Evolutionary conservation across 140 eudicot species (phyloP), one percentile per base, ranked within the genome.

Genomic region (Ambrosia hybrid): DNA sequence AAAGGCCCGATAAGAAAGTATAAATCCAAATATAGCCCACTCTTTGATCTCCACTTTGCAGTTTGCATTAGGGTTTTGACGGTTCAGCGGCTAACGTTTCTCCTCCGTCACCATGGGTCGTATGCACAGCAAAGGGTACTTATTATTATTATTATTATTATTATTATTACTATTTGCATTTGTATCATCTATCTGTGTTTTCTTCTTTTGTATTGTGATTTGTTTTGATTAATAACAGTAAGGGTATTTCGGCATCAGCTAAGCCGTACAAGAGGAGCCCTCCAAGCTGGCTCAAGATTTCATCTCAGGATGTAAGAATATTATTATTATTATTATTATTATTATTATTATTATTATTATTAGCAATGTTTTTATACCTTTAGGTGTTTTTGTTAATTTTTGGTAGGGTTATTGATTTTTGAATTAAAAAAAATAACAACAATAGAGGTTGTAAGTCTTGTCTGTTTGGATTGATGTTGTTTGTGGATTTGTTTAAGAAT

Each of bases 191-290:
- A n/a, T 7, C 1, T 46, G 12, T 46, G 3, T 39, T 39, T 21
- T 41, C 4, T 41, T 3, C 7, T 4, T 41, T 4, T 41, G 46
- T 41, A 6, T 41, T n/a, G n/a, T n/a, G n/a, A n/a, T n/a, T n/a
- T n/a, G n/a, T n/a, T n/a, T n/a, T n/a, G n/a, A n/a, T n/a, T n/a
- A n/a, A n/a, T n/a, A n/a, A 51, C 83, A 83, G 87, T 13, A 83
- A 83, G 53, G 87, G 87, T 79, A 83, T 83, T 17, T 83, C 87
- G 9, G 87, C 84, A 8, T 79, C 87, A 62, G 87, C 87, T 21
- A 68, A 79, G 51, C 87, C 84, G 2, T 83, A 83, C 82, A 83
- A 83, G 84, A 60, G 87, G 76, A 71, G 51, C 55, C 63, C 84
- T 0, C 87, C 87, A 5, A 83, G 79, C 73, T 83, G 87, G 87